These are phyloP conservation scores for Marsdenia floribunda DNA, from an alignment of 257 asterid genomes.

Conservation along the genomic window DNA sequence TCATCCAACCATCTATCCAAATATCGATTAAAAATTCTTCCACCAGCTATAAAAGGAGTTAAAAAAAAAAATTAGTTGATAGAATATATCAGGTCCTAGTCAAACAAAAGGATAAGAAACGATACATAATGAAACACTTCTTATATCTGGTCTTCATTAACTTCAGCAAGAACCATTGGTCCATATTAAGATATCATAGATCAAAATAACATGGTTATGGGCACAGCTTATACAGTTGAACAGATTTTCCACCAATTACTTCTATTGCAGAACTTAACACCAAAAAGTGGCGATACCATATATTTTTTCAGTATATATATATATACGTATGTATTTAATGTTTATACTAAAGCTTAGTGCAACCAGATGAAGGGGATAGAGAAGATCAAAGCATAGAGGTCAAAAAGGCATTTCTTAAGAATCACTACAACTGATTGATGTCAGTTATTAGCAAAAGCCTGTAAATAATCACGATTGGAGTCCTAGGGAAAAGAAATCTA, in stretches of 20 bases:
- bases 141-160: not conserved
- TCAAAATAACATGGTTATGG: not conserved
- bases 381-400: no score
- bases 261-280: not conserved
- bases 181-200: not conserved
- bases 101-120: not conserved
- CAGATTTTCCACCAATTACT: not conserved
- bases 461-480: not conserved
- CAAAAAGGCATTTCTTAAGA: not conserved
- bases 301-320: no score
- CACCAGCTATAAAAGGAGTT: constrained; percentile 8
- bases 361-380: no score
- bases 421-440: not conserved
- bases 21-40: not conserved
- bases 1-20: not conserved
- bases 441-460: not conserved
- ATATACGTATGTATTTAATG: no score
- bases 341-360: not conserved
- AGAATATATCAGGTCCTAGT: not conserved
- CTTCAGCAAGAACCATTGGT: not conserved
- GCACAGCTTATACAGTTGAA: not conserved
- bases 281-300: not conserved
- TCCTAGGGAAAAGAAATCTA: not conserved
- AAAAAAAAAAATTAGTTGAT: not conserved
- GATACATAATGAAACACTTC: not conserved